phyloP scores from a whole-genome alignment of 129 eudicot genomes.

The Flaveria trinervia region DNA sequence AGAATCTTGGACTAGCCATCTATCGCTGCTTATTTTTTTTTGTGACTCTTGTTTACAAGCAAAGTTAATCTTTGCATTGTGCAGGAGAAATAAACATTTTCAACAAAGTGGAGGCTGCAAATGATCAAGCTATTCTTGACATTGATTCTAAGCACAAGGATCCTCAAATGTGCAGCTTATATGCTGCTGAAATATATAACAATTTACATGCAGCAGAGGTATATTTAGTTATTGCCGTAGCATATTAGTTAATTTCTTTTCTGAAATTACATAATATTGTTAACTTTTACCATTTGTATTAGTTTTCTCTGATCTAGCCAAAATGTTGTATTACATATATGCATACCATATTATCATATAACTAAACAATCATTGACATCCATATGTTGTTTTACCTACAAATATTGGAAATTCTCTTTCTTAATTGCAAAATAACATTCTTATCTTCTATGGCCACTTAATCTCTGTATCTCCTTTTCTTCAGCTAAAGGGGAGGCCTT shows the following conservation, averaged over 20 bases:
- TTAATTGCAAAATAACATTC: neutral
- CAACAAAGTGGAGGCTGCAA: constrained; percentile 39
- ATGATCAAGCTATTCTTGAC: constrained; percentile 44
- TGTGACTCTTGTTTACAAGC: constrained; percentile 1
- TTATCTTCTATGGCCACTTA: neutral
- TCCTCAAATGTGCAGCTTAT: constrained; percentile 78
- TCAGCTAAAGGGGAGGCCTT: constrained; percentile 78
- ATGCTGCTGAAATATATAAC: constrained; percentile 68
- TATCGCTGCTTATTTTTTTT: constrained; percentile 10
- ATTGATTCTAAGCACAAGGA: constrained; percentile 76
- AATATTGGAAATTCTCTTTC: neutral
- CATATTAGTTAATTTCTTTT: neutral
- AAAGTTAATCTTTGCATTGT: constrained; percentile 11
- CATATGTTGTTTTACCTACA: neutral
- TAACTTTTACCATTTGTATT: neutral
- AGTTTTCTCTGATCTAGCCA: neutral
- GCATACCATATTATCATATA: neutral
- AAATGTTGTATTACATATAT: neutral
- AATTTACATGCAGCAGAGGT: constrained; percentile 73
- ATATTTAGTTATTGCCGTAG: constrained; percentile 25
- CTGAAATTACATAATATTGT: neutral
- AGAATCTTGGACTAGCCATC: neutral
- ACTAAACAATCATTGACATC: constrained; percentile 23
- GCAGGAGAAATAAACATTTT: constrained; percentile 42
- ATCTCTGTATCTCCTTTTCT: constrained; percentile 24